Conservation (phyloP, 2,329 filamentous ascomycete genomes). For the Scytalidium sp. region DNA sequence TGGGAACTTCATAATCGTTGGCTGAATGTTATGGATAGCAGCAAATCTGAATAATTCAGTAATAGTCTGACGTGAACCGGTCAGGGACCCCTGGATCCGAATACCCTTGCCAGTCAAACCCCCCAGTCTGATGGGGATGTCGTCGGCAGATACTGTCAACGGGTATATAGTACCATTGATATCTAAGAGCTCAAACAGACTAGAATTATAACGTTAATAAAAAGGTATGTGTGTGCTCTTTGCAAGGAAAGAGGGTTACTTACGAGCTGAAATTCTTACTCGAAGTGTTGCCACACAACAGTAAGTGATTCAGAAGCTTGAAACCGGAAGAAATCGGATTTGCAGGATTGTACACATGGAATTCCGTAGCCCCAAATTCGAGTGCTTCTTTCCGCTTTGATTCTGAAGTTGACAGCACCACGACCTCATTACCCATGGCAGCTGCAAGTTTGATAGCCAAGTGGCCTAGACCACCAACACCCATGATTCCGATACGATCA, state of each 20-base stretch:
- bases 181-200: slow-evolving; percentile 28
- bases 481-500: slow-evolving; percentile 46
- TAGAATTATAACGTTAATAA: background rate
- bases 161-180: slow-evolving; percentile 47
- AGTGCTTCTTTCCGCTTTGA: slow-evolving; percentile 55
- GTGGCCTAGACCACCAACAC: slow-evolving; percentile 59
- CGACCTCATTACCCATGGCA: slow-evolving; percentile 58
- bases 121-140: slow-evolving; percentile 16
- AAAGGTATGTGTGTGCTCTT: slow-evolving; percentile 27
- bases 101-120: background rate
- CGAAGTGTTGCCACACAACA: slow-evolving; percentile 24
- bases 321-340: slow-evolving; percentile 45
- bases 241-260: slow-evolving; percentile 8
- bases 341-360: slow-evolving; percentile 48
- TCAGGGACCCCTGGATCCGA: background rate
- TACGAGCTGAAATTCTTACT: slow-evolving; percentile 27
- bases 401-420: slow-evolving; percentile 58
- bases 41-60: slow-evolving; percentile 56
- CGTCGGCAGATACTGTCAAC: slow-evolving; percentile 51
- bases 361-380: slow-evolving; percentile 58
- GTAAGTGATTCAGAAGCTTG: slow-evolving; percentile 47
- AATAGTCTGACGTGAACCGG: background rate
- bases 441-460: slow-evolving; percentile 52
- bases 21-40: slow-evolving; percentile 54
- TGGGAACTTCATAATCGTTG: slow-evolving; percentile 54